A percentile compares a stretch with the other conserved stretches of the same genome.
phyloP scores from a whole-genome alignment of 2,329 filamentous ascomycete genomes.

The Apiospora phragmitis region DNA sequence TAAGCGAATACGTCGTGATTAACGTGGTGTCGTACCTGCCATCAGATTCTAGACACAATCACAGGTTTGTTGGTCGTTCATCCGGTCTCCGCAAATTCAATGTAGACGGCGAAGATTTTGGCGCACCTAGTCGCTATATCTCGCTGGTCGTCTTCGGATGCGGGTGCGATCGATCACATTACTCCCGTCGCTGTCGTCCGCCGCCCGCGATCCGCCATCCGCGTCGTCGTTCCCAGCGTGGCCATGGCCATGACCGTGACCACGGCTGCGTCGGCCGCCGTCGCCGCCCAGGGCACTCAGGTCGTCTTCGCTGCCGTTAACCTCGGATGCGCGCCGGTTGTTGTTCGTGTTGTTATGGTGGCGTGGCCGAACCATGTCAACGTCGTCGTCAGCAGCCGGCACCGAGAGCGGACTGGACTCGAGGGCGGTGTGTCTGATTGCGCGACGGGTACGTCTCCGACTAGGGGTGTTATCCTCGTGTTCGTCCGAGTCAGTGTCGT shows the following conservation, averaged over 20 bases:
- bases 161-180: conserved; percentile 4
- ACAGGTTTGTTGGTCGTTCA: background rate
- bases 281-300: background rate
- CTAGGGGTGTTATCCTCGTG: conserved; percentile 17
- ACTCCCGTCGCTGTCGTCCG: conserved; percentile 9
- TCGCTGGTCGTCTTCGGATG: background rate
- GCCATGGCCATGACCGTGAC: too few species aligned
- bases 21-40: background rate
- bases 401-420: conserved; percentile 32
- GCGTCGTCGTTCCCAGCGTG: background rate
- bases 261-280: background rate
- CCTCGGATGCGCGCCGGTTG: conserved; percentile 8
- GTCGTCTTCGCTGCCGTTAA: conserved; percentile 15
- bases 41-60: background rate
- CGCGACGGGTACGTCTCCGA: conserved; percentile 23
- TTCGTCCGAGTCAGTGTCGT: conserved; percentile 16
- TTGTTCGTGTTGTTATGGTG: conserved; percentile 24
- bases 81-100: background rate
- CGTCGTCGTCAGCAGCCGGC: conserved; percentile 21
- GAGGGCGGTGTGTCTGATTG: conserved; percentile 15
- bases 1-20: background rate
- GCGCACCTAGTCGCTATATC: background rate
- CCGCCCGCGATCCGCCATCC: background rate
- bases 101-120: background rate
- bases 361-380: background rate